phyloP scores from a whole-genome alignment of 2,329 filamentous ascomycete species.

The Diaporthe australafricana region DNA sequence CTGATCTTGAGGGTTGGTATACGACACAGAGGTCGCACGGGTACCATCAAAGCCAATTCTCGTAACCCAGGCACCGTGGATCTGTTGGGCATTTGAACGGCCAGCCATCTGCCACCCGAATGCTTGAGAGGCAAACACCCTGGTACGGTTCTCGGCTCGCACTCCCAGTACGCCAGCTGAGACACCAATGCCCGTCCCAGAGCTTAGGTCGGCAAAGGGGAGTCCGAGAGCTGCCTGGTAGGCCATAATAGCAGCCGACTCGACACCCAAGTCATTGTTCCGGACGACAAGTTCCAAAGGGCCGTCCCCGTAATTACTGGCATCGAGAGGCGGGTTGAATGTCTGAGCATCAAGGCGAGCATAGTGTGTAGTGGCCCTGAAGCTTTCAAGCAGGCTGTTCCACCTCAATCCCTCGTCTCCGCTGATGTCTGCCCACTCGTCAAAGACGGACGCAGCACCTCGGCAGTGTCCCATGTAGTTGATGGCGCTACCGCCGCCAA shows the following conservation, averaged over 20 bases:
- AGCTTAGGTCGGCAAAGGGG: not conserved
- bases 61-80: constrained; percentile 1
- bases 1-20: not conserved
- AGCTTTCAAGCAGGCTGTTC: not conserved
- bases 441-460: not conserved
- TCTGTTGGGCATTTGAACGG: not conserved
- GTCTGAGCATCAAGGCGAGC: not conserved
- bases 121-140: constrained; percentile 1
- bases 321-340: not conserved
- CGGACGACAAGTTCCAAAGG: not conserved
- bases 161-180: not conserved
- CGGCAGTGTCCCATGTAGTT: not conserved
- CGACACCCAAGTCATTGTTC: not conserved
- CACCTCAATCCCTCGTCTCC: not conserved
- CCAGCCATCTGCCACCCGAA: constrained; percentile 2
- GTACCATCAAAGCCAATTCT: not conserved
- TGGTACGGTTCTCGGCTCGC: not conserved
- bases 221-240: not conserved
- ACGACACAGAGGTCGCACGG: not conserved
- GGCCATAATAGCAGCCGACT: not conserved
- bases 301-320: not conserved
- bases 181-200: not conserved
- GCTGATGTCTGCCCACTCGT: not conserved
- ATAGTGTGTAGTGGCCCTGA: constrained; percentile 1
- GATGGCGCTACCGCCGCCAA: not conserved